Conservation (phyloP, 164 flowering plant genomes). For the Magnolia sinica region DNA sequence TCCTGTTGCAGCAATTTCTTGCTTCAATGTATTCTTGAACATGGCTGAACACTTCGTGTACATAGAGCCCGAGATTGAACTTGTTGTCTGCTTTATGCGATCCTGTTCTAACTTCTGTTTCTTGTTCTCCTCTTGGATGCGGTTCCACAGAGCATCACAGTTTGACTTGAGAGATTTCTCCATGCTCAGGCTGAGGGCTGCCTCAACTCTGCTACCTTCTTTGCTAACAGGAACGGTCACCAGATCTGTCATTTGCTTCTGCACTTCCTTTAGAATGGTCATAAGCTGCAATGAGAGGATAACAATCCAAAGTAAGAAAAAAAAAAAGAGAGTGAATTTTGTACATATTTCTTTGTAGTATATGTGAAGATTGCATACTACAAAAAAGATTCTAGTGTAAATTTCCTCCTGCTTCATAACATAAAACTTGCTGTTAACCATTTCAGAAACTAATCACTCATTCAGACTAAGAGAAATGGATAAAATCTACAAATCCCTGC, state of each 20-base stretch:
- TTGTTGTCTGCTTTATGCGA: conserved; percentile 60
- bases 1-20: conserved; percentile 74
- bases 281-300: conserved; percentile 44
- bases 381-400: too few relatives aligned
- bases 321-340: background rate
- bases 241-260: conserved; percentile 55
- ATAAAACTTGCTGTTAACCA: too few relatives aligned
- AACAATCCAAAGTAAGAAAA: too few relatives aligned
- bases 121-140: conserved; percentile 71
- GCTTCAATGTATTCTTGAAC: conserved; percentile 68
- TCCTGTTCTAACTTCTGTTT: conserved; percentile 59
- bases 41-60: conserved; percentile 69
- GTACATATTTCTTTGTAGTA: background rate
- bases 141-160: conserved; percentile 87
- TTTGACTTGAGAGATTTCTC: conserved; percentile 80
- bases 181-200: conserved; percentile 59
- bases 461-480: too few relatives aligned
- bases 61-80: conserved; percentile 43
- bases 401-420: too few relatives aligned
- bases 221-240: conserved; percentile 59
- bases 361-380: background rate
- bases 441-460: too few relatives aligned
- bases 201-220: conserved; percentile 86
- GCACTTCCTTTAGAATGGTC: conserved; percentile 70
- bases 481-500: too few relatives aligned